A percentile compares a stretch with the other conserved stretches of the same genome.
These are phyloP conservation scores for Filobasidium uniguttulatum DNA, from an alignment of 1,284 basidiomycete species.

Conservation along the genomic window DNA sequence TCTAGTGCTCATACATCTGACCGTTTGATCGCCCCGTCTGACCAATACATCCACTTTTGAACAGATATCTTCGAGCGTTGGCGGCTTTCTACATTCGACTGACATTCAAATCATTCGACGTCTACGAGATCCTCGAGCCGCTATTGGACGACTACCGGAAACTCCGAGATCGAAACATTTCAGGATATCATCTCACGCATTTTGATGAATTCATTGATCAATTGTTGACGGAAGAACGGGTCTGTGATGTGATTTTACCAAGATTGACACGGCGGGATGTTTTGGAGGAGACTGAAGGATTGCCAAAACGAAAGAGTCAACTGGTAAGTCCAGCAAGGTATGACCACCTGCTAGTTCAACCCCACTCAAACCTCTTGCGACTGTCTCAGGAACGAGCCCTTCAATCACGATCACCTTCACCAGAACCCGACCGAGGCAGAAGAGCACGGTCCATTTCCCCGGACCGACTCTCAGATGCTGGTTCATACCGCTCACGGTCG, in stretches of 20 bases:
- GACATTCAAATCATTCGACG: slow-evolving; percentile 76
- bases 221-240: slow-evolving; percentile 74
- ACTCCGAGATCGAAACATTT: slow-evolving; percentile 45
- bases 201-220: slow-evolving; percentile 89
- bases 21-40: neutral
- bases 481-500: neutral
- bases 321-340: slow-evolving; percentile 35
- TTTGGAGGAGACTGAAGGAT: slow-evolving; percentile 80
- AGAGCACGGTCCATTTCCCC: slow-evolving; percentile 1
- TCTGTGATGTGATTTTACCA: slow-evolving; percentile 92
- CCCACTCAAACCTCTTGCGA: neutral
- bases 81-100: slow-evolving; percentile 90
- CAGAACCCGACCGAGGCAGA: neutral
- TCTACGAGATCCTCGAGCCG: slow-evolving; percentile 87
- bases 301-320: slow-evolving; percentile 65
- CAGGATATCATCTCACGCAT: slow-evolving; percentile 62
- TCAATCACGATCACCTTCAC: neutral
- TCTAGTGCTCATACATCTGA: slow-evolving; percentile 16
- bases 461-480: neutral
- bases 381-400: neutral
- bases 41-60: neutral
- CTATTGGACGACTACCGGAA: slow-evolving; percentile 88
- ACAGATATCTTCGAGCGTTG: slow-evolving; percentile 80
- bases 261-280: slow-evolving; percentile 72
- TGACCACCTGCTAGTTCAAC: neutral